phyloP scores from a whole-genome alignment of 306 rosid genomes.

The Erythrophleum fordii region DNA sequence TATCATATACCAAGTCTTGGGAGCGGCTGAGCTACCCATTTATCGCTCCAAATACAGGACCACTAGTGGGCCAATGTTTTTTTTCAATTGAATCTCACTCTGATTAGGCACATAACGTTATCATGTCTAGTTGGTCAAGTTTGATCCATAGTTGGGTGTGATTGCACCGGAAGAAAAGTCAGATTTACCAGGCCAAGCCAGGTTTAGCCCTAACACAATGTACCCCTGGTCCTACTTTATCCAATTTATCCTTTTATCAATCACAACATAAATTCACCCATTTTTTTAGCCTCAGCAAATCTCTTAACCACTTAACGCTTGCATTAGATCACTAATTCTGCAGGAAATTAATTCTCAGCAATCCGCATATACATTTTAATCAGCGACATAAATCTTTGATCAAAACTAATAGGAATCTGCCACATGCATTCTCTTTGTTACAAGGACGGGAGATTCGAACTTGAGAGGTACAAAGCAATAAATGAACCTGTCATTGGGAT shows the following conservation, averaged over 20 bases:
- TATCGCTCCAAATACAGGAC: slow-evolving; percentile 17
- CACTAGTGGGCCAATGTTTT: neutral
- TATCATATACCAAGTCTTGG: neutral
- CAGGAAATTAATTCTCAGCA: neutral
- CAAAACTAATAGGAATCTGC: neutral
- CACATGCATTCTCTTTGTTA: neutral
- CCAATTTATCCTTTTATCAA: neutral
- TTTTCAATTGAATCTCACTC: neutral
- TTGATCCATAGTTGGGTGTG: neutral
- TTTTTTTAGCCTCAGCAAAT: neutral
- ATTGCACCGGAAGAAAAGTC: neutral
- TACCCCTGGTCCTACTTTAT: neutral
- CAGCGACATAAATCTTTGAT: neutral
- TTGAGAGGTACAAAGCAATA: too few species aligned
- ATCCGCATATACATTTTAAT: neutral
- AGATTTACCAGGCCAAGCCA: neutral
- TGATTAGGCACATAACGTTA: neutral
- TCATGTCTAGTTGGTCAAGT: slow-evolving; percentile 19
- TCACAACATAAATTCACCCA: neutral
- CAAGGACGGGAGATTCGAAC: too few species aligned
- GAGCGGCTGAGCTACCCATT: neutral
- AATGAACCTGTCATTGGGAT: too few species aligned
- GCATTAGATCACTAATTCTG: neutral
- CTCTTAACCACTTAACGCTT: neutral
- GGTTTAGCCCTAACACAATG: neutral